Evolutionary conservation across 129 eudicot species (phyloP).

Genomic region (Calendula officinalis): DNA sequence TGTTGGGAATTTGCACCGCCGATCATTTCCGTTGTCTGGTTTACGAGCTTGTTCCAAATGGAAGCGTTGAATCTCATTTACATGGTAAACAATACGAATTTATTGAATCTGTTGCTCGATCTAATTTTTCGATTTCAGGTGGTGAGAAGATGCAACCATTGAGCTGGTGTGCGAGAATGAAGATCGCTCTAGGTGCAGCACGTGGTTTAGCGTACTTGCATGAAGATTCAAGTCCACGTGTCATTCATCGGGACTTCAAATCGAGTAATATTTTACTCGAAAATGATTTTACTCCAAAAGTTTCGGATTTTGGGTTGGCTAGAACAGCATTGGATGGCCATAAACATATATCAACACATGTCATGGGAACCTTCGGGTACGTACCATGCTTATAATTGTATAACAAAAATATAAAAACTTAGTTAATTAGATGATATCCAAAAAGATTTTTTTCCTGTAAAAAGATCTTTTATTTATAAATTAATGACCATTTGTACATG

Average conservation of each 20-base stretch:
- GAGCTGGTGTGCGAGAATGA: conserved; percentile 84
- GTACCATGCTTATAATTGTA: background rate
- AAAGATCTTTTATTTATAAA: no score
- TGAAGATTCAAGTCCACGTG: conserved; percentile 98
- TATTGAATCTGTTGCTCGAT: conserved; percentile 1
- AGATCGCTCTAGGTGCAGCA: conserved; percentile 90
- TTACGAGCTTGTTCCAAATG: conserved; percentile 92
- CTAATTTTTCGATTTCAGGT: conserved; percentile 38
- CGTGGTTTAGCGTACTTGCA: conserved; percentile 95
- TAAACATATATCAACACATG: conserved; percentile 87
- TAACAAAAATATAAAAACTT: no score
- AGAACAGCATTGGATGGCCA: conserved; percentile 73
- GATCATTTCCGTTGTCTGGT: conserved; percentile 68
- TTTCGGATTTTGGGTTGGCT: conserved; percentile 97
- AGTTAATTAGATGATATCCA: background rate
- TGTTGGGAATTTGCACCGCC: conserved; percentile 84
- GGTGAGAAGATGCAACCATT: conserved; percentile 62
- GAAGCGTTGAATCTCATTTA: conserved; percentile 95
- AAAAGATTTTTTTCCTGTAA: no score
- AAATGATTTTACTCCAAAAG: conserved; percentile 91
- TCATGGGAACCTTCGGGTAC: conserved; percentile 99
- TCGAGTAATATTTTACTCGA: conserved; percentile 91
- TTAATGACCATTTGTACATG: background rate
- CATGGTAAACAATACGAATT: conserved; percentile 51
- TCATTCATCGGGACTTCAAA: conserved; percentile 96